phyloP scores from a whole-genome alignment of 148 eudicot genomes.

The Nepenthes mirabilis region DNA sequence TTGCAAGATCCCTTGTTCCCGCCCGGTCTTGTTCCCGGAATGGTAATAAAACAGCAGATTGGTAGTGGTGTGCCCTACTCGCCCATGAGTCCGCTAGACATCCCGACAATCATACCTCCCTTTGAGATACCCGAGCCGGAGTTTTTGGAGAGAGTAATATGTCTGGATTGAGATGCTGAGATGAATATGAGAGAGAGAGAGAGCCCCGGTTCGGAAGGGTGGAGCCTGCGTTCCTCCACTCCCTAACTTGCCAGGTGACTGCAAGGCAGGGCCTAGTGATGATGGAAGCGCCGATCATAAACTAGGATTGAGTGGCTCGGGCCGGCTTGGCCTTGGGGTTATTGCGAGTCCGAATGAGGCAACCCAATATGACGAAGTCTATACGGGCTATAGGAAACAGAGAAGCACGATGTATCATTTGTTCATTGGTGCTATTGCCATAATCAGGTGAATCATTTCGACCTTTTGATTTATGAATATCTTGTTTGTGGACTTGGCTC shows the following conservation, averaged over 20 bases:
- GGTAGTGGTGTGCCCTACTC: conserved; percentile 99
- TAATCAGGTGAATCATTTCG: background rate
- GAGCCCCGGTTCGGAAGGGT: conserved; percentile 62
- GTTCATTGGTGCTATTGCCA: conserved; percentile 75
- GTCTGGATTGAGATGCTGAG: conserved; percentile 43
- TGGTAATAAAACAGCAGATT: conserved; percentile 87
- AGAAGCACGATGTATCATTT: conserved; percentile 83
- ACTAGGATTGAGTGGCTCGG: conserved; percentile 49
- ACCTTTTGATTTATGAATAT: no score
- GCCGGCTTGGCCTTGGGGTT: conserved; percentile 88
- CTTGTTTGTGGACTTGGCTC: no score
- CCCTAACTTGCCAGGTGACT: conserved; percentile 49
- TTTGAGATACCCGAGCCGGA: conserved; percentile 60
- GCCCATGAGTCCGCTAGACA: conserved; percentile 94
- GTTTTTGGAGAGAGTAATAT: conserved; percentile 60
- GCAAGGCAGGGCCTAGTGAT: conserved; percentile 35
- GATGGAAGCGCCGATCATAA: conserved; percentile 52
- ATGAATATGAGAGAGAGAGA: conserved; percentile 52
- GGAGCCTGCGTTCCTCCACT: conserved; percentile 99
- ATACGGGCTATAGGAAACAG: conserved; percentile 74
- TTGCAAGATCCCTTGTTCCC: conserved; percentile 79
- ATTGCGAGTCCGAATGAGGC: conserved; percentile 54
- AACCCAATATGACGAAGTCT: conserved; percentile 93
- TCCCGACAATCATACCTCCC: conserved; percentile 81
- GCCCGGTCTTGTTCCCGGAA: conserved; percentile 93